Percentiles rank a stretch among this genome's conserved stretches.
Evolutionary conservation across 208 protist genomes (phyloP).

Genomic region (Tetramitus jugosus): DNA sequence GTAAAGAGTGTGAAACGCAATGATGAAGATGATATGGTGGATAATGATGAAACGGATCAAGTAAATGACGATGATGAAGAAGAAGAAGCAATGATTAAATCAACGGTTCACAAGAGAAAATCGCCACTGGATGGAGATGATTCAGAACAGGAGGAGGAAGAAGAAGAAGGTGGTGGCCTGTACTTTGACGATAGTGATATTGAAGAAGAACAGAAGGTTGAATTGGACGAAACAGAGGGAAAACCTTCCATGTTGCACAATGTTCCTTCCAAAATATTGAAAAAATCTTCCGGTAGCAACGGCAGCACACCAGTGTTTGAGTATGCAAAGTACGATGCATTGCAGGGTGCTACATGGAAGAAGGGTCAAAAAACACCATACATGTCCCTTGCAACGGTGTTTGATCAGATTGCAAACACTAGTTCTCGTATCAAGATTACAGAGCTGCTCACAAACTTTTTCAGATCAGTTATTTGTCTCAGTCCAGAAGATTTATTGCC

Average conservation of each 20-base stretch:
- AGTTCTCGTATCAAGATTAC: constrained; percentile 64
- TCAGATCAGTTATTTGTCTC: constrained; percentile 67
- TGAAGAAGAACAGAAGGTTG: too few relatives aligned
- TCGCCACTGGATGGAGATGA: background rate
- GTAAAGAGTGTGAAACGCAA: too few relatives aligned
- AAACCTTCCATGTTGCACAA: background rate
- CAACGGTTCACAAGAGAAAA: background rate
- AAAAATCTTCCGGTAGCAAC: background rate
- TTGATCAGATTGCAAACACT: constrained; percentile 37
- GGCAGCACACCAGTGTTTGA: background rate
- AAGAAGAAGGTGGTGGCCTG: background rate
- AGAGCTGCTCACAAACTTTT: constrained; percentile 62
- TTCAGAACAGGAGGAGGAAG: background rate
- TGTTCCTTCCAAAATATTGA: background rate
- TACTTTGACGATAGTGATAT: background rate
- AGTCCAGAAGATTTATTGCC: constrained; percentile 69
- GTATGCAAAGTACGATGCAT: background rate
- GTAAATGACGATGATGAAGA: too few relatives aligned
- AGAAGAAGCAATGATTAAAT: background rate
- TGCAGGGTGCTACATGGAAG: background rate
- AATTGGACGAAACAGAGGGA: background rate
- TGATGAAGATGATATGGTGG: too few relatives aligned
- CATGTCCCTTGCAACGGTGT: constrained; percentile 31
- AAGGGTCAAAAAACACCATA: constrained; percentile 33
- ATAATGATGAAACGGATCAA: too few relatives aligned